Conservation (phyloP, 1,284 basidiomycete species). For the Trametes hirsuta region DNA sequence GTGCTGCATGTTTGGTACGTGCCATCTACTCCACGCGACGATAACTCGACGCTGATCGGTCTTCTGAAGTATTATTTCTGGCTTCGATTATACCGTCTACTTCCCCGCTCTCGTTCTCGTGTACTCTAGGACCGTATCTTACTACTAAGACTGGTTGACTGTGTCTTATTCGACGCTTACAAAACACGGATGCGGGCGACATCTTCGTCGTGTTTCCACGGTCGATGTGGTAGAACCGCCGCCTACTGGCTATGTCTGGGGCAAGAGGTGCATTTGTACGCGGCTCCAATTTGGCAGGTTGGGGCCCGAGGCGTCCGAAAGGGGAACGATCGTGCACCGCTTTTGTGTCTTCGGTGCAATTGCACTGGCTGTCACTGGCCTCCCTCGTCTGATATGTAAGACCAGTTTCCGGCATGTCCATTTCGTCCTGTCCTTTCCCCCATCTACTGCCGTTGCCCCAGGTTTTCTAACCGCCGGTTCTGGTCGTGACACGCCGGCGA, state of each 20-base stretch:
- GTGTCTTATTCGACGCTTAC: background rate
- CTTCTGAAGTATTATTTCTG: conserved; percentile 1
- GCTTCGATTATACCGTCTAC: background rate
- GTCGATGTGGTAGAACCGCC: too few relatives aligned
- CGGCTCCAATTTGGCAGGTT: background rate
- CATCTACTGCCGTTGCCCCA: too few relatives aligned
- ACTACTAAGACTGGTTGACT: background rate
- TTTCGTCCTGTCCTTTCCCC: too few relatives aligned
- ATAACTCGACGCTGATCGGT: background rate
- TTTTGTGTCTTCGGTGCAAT: background rate
- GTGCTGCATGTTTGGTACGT: conserved; percentile 10
- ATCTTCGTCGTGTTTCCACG: too few relatives aligned
- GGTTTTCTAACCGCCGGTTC: background rate
- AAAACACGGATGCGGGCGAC: too few relatives aligned
- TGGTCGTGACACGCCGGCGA: background rate
- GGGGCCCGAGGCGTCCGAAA: background rate
- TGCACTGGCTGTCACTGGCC: background rate
- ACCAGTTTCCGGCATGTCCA: background rate
- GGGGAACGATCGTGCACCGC: background rate
- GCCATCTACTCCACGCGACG: background rate
- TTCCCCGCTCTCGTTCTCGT: conserved; percentile 8
- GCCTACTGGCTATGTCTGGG: background rate
- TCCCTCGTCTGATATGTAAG: background rate
- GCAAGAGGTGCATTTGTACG: background rate
- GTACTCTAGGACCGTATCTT: conserved; percentile 9